Base-by-base conservation (phyloP, 352 stramenopile species). In the Phytopythium ostracodes region DNA sequence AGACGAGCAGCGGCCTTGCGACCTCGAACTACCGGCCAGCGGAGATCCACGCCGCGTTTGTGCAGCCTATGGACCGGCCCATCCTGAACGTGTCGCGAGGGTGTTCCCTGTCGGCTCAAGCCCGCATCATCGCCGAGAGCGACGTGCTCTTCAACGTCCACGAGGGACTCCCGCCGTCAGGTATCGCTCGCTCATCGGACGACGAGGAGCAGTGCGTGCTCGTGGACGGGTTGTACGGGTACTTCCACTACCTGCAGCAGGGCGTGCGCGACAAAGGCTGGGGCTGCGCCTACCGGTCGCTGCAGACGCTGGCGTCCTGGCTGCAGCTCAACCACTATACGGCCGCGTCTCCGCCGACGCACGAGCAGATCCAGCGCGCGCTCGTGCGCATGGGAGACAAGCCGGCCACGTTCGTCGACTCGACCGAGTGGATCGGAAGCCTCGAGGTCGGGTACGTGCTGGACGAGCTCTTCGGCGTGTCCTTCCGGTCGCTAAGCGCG, bases 181-280 rank as follows among this genome's bases (percentile, higher is more conserved):
- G 52, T 12, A 47, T 59, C 52, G n/a, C 52, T 22, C n/a, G 24
- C 10, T 22, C 22, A 8, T 12, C 22, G 7, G 35, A 59, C 52
- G 52, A 24, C 11, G 52, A 59, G 6, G 52, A 80, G 40, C 65
- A 62, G 54, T 52, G 24, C 25, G 65, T 65, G 27, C 43, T 95
- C 8, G 84, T 96, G 18, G 66, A 86, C 22, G 89, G 87, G 12
- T 77, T 81, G 52, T 95, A 94, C 63, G 79, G 75, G 17, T 97
- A 94, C 67, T 96, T 88, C 59, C 89, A 97, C 63, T 96, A 97
- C 71, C 65, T 90, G 62, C 79, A 92, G 47, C 79, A 97, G 33
- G 61, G 62, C 54, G 66, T 86, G 57, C 87, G 94, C 38, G 89
- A 96, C 66, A 91, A 91, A 78, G 89, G 87, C 44, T 96, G 89